phyloP scores from a whole-genome alignment of 352 stramenopile species.

The Globisporangium apiculatum region DNA sequence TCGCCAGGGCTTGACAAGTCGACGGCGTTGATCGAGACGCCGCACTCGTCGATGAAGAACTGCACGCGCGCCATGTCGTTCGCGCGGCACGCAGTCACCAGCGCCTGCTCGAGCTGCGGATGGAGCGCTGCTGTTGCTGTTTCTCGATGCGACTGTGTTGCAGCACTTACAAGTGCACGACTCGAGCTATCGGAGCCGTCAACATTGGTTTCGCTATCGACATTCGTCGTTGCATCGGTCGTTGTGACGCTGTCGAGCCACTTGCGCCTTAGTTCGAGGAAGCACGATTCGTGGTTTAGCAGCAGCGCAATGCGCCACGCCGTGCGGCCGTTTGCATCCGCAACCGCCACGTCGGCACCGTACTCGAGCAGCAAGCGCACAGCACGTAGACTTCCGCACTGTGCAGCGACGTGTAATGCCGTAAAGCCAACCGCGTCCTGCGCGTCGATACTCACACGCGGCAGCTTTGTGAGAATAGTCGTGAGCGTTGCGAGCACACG shows the following conservation, averaged over 20 bases:
- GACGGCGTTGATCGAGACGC: slow-evolving; percentile 25
- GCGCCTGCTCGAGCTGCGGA: slow-evolving; percentile 25
- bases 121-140: slow-evolving; percentile 16
- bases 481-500: slow-evolving; percentile 24
- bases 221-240: neutral
- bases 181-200: neutral
- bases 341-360: slow-evolving; percentile 37
- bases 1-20: slow-evolving; percentile 8
- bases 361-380: slow-evolving; percentile 37
- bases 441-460: slow-evolving; percentile 27
- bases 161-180: slow-evolving; percentile 10
- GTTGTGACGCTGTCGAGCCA: slow-evolving; percentile 26
- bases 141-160: neutral
- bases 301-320: slow-evolving; percentile 57
- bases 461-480: slow-evolving; percentile 25
- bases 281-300: slow-evolving; percentile 41
- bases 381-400: slow-evolving; percentile 28
- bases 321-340: slow-evolving; percentile 34
- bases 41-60: slow-evolving; percentile 34
- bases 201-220: neutral
- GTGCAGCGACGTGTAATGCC: slow-evolving; percentile 41
- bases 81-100: slow-evolving; percentile 19
- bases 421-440: slow-evolving; percentile 57
- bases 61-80: slow-evolving; percentile 18
- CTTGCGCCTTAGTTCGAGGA: slow-evolving; percentile 57